Conservation (phyloP, 495 filamentous ascomycete genomes). For the Trichoderma gamsii region DNA sequence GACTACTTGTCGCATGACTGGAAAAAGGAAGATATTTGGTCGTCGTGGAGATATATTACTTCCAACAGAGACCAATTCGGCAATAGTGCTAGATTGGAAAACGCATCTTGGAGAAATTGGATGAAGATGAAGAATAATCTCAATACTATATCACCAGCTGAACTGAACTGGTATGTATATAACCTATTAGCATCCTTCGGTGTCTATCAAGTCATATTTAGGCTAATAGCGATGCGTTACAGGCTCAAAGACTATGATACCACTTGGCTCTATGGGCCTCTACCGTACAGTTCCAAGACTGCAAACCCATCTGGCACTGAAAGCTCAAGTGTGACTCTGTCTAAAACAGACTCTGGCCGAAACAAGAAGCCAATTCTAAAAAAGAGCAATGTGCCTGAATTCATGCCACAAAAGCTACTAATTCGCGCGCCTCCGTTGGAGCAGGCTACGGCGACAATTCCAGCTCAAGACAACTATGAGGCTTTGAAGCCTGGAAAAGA, state of each 20-base stretch:
- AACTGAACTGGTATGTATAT: conserved; percentile 73
- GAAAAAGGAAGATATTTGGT: conserved; percentile 97
- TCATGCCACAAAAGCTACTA: conserved; percentile 86
- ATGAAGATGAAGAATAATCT: conserved; percentile 80
- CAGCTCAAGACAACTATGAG: conserved; percentile 71
- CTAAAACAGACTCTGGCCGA: conserved; percentile 60
- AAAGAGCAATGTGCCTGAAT: conserved; percentile 90
- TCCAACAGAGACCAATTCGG: conserved; percentile 68
- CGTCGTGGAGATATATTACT: conserved; percentile 90
- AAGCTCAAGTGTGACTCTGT: conserved; percentile 48
- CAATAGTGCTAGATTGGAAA: conserved; percentile 79
- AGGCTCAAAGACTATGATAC: conserved; percentile 98
- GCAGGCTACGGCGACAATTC: conserved; percentile 85
- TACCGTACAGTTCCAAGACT: conserved; percentile 55
- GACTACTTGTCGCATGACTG: conserved; percentile 95
- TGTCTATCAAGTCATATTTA: too few species aligned
- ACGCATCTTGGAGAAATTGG: conserved; percentile 97
- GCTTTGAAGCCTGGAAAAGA: not conserved
- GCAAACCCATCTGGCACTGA: conserved; percentile 43
- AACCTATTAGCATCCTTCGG: conserved; percentile 16
- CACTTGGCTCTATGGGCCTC: conserved; percentile 93
- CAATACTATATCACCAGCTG: conserved; percentile 80
- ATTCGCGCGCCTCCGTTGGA: conserved; percentile 87
- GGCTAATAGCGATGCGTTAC: not conserved
- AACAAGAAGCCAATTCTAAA: conserved; percentile 89